These are phyloP conservation scores for Gautieria morchelliformis DNA, from an alignment of 768 basidiomycete genomes.

Conservation along the genomic window DNA sequence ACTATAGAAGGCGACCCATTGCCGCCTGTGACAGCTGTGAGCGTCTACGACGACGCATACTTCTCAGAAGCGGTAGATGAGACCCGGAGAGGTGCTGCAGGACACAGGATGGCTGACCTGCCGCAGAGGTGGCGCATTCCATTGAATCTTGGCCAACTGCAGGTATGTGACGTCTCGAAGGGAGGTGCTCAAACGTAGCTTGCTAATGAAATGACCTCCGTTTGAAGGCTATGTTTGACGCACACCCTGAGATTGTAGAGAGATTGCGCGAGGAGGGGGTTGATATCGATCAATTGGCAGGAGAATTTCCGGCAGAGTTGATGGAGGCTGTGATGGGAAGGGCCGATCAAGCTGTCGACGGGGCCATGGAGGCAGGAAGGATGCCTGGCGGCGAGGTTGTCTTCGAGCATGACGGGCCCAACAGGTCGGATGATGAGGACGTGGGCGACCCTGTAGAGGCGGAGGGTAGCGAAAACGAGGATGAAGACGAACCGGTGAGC, in stretches of 20 bases:
- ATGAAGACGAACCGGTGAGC: conserved; percentile 38
- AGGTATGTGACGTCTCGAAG: conserved; percentile 26
- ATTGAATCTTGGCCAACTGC: conserved; percentile 30
- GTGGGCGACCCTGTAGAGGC: conserved; percentile 28
- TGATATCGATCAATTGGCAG: conserved; percentile 50
- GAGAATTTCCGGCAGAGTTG: conserved; percentile 29
- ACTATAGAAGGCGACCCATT: conserved; percentile 51
- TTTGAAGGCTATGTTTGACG: conserved; percentile 44
- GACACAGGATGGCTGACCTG: background rate
- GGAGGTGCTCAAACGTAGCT: background rate
- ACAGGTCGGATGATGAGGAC: conserved; percentile 19
- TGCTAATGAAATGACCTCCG: background rate
- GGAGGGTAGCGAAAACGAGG: conserved; percentile 35
- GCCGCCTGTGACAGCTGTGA: conserved; percentile 56
- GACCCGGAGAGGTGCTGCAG: background rate
- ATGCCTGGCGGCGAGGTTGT: conserved; percentile 28
- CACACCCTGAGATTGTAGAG: conserved; percentile 40
- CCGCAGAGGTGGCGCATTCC: background rate
- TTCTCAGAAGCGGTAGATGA: conserved; percentile 50
- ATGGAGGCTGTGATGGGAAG: conserved; percentile 49
- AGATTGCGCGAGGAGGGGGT: conserved; percentile 59
- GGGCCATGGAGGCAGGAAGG: conserved; percentile 29
- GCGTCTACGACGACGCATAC: conserved; percentile 62
- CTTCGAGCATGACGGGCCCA: conserved; percentile 10
- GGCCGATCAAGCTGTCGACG: conserved; percentile 29